Evolutionary conservation across 2,329 filamentous ascomycete genomes (phyloP).

Genomic region (Metarhizium sp.): DNA sequence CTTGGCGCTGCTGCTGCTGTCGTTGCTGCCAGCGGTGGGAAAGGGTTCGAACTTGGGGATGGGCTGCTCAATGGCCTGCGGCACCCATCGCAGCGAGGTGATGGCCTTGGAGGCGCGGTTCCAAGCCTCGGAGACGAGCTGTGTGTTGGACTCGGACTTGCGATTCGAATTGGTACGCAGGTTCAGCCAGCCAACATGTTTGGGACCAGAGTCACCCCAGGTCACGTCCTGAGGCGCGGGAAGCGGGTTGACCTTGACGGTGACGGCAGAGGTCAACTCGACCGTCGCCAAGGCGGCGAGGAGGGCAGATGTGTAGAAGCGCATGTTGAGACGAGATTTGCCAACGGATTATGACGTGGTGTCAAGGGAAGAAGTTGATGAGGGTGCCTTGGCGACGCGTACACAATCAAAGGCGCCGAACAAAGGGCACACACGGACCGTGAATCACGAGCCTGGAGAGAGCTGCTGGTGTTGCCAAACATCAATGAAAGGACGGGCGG

Average conservation of each 20-base stretch:
- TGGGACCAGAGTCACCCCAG: constrained; percentile 16
- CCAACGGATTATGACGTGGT: background rate
- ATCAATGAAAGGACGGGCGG: background rate
- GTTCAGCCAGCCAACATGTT: constrained; percentile 9
- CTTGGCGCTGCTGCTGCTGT: constrained; percentile 12
- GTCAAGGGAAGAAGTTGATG: background rate
- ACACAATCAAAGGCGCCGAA: background rate
- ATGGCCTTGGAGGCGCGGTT: constrained; percentile 38
- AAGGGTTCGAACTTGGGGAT: constrained; percentile 40
- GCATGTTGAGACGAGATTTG: background rate
- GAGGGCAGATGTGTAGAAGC: background rate
- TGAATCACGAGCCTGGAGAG: background rate
- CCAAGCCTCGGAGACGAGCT: constrained; percentile 36
- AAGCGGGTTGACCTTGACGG: constrained; percentile 18
- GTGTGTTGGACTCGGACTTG: background rate
- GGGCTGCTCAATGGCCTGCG: constrained; percentile 41
- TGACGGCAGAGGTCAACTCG: constrained; percentile 10
- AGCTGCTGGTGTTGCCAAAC: background rate
- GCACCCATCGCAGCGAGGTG: constrained; percentile 40
- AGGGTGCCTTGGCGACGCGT: background rate
- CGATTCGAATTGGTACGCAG: constrained; percentile 10
- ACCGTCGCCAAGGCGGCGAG: constrained; percentile 3
- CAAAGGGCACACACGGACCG: background rate
- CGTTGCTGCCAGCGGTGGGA: constrained; percentile 27
- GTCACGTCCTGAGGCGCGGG: constrained; percentile 16